Evolutionary conservation across 306 rosid genomes (phyloP).

Genomic region (Trifolium fragiferum): DNA sequence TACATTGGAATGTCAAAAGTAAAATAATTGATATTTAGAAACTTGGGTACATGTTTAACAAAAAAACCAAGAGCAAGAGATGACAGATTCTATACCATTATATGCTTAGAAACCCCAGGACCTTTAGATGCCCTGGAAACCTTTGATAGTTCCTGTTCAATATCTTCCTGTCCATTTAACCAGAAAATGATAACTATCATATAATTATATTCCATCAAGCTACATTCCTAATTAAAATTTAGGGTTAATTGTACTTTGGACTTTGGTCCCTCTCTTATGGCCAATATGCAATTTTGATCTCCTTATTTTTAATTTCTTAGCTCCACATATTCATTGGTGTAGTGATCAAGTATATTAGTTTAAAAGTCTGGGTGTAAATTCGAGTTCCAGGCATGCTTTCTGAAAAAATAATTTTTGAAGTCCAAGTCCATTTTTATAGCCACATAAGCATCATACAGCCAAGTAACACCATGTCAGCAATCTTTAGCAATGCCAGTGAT

Average conservation of each 20-base stretch:
- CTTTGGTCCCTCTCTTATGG: not conserved
- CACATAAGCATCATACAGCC: not conserved
- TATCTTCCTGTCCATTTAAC: slow-evolving; percentile 76
- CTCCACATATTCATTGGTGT: not conserved
- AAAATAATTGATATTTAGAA: not conserved
- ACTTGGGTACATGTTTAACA: slow-evolving; percentile 6
- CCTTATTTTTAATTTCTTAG: not conserved
- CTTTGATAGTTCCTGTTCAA: slow-evolving; percentile 76
- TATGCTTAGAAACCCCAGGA: slow-evolving; percentile 71
- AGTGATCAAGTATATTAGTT: not conserved
- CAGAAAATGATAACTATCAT: slow-evolving; percentile 26
- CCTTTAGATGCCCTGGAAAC: slow-evolving; percentile 76
- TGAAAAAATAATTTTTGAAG: too few relatives aligned
- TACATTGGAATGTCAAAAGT: slow-evolving; percentile 2
- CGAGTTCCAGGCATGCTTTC: not conserved
- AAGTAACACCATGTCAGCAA: not conserved
- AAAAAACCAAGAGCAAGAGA: slow-evolving; percentile 27
- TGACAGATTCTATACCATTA: slow-evolving; percentile 58
- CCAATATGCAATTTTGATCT: not conserved
- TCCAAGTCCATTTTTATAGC: not conserved
- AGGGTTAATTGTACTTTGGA: not conserved
- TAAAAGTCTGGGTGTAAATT: not conserved
- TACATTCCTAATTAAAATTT: slow-evolving; percentile 11
- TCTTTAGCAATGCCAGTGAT: not conserved
- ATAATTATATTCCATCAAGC: slow-evolving; percentile 21